These are phyloP conservation scores for Oldenlandia corymbosa DNA, from an alignment of 257 asterid genomes.

Conservation along the genomic window DNA sequence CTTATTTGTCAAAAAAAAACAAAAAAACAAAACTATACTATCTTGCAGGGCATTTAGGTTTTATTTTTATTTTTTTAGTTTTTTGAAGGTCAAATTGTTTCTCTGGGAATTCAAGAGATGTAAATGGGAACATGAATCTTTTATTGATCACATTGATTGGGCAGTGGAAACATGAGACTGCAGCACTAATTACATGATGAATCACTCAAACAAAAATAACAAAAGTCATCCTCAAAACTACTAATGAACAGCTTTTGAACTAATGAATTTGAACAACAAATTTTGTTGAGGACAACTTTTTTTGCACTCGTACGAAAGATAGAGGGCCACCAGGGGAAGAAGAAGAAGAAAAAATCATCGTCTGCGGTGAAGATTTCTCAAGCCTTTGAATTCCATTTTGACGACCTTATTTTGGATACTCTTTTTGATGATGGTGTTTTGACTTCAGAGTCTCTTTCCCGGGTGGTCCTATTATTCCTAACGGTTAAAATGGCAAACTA, in stretches of 20 bases:
- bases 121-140: not conserved
- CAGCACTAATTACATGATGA: not conserved
- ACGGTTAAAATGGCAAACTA: constrained; percentile 8
- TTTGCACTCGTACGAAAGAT: constrained; percentile 9
- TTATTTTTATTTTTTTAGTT: no score
- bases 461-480: constrained; percentile 17
- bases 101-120: no score
- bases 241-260: no score
- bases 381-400: not conserved
- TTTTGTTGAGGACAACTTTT: constrained; percentile 9
- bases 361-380: not conserved
- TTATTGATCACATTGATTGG: constrained; percentile 13
- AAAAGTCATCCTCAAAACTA: not conserved
- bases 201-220: not conserved
- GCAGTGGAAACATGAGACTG: constrained; percentile 6
- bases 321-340: constrained; percentile 13
- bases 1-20: no score
- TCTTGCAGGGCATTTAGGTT: no score
- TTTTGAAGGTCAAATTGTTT: no score
- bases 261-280: no score
- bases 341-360: constrained; percentile 20
- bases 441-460: constrained; percentile 1
- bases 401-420: constrained; percentile 13
- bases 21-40: no score
- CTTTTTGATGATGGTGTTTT: not conserved